phyloP scores from a whole-genome alignment of 2,329 filamentous ascomycete genomes.

The Cladosporium cucumerinum region DNA sequence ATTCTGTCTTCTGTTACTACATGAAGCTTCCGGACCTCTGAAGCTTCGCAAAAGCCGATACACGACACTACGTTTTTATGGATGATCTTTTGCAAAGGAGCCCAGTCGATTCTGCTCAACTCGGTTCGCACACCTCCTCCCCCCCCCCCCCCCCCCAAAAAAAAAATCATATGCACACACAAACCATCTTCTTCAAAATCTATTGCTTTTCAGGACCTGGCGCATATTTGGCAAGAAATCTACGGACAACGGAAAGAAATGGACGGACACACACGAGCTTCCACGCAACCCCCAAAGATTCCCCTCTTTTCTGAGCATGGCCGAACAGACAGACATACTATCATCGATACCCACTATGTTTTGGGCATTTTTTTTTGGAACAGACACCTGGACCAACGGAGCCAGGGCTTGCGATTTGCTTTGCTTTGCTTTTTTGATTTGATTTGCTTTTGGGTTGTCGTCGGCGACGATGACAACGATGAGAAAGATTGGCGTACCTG shows the following conservation, averaged over 20 bases:
- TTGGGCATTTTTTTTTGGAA: not conserved
- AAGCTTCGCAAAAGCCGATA: conserved; percentile 1
- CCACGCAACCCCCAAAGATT: not conserved
- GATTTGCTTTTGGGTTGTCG: not conserved
- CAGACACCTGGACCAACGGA: not conserved
- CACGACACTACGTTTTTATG: not conserved
- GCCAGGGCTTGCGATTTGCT: not conserved
- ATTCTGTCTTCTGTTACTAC: not conserved
- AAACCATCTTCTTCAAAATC: not conserved
- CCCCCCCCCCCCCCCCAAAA: not conserved
- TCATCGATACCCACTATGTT: conserved; percentile 2
- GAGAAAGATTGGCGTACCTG: not conserved
- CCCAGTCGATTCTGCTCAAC: not conserved
- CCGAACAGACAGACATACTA: conserved; percentile 5
- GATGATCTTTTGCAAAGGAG: not conserved
- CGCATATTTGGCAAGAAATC: not conserved
- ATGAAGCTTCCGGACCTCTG: not conserved
- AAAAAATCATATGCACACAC: not conserved
- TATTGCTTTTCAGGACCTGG: not conserved
- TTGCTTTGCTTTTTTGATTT: not conserved
- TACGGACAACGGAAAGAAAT: not conserved
- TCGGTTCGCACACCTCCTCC: too few relatives aligned
- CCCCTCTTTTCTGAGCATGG: not conserved
- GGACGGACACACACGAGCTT: not conserved
- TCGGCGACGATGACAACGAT: not conserved